Evolutionary conservation across 1,139 yeast genomes (phyloP), one percentile per base, ranked within the genome.

Genomic region (Taphrina communis): DNA sequence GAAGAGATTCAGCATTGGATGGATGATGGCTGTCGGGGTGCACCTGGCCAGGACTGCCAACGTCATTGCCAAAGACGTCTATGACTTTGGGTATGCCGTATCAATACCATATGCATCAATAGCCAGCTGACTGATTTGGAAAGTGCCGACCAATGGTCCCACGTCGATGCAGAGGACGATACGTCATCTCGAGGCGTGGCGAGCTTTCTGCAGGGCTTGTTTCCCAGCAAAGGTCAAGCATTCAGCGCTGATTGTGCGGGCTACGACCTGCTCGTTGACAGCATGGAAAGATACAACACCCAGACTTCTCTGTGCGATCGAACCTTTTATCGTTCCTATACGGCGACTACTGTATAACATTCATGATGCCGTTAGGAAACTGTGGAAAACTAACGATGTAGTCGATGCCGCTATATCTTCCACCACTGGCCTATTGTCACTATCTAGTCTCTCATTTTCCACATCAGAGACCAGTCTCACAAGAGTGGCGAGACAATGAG

Each of bases 1-100:
- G 51, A 53, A 57, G 38, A 31, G 38, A 21, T 55, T 63, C 46
- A 55, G 61, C 44, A 25, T 63, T 17, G 61, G 67, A 11, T 63
- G 59, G 52, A 53, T 63, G 61, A 36, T 63, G 60, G 51, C 61
- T 25, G 21, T 63, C 8, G 67, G 67, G 8, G 61, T 63, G 41
- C 67, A 63, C 48, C 56, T 63, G 12, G 67, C 67, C 6, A 63
- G 38, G 8, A 42, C 67, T 5, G 67, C 67, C 44, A 63, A 63
- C 46, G 57, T 63, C 48, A 48, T 63, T 19, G 61, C 61, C 1
- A 25, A 31, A 11, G 67, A 55, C 35, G 31, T 63, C 38, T 63
- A 63, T 35, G 67, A 63, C 41, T 63, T 63, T 36, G 67, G 67
- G 21, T 55, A 55, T 31, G 39, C 25, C 35, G 5, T 17, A 8